Base-by-base conservation (phyloP, 2,329 filamentous ascomycete species). In the Colletotrichum viniferum region DNA sequence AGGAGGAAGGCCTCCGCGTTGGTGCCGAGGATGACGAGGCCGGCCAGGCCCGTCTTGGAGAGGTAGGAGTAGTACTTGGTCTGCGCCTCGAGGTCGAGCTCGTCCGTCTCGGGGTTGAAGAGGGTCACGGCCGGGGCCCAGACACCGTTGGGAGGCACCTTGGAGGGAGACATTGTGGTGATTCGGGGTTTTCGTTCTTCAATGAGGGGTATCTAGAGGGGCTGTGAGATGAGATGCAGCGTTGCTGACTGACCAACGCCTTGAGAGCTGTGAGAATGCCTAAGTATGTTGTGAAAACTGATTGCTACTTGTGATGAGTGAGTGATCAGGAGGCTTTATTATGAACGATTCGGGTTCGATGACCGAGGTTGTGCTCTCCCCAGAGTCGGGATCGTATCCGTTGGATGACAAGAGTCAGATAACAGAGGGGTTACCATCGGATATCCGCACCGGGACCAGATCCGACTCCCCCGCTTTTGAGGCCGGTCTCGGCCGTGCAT, bases 1-100 rank as follows among this genome's bases (percentile, higher is more conserved):
- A 91, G 81, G 55, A 91, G 87, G 80, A 90, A 90, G 14, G 89
- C 86, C 79, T 91, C 89, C 5, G 89, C 87, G 80, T 90, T 90
- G 48, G 89, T 90, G 60, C 89, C 89, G 60, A 90, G 85, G 67
- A 90, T 86, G 32, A 90, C 87, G 24, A 91, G 84, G 7, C 89
- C 89, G 0, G 86, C 83, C 4, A 91, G 84, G 5, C 88, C 88
- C 3, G 87, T 87, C 38, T 80, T 81, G 12, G 89, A 86, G 18
- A 91, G 86, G 78, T 91, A 88, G 28, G 84, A 75, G 80, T 86
- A 90, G 83, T 90, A 90, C 81, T 87, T 85, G 60, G 84, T 81
- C 78, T 91, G 89, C 4, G 87, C 79, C 6, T 80, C 82, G 28
- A 88, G 81, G 78, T 90, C 86, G 32, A 90, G 81, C 4, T 83